Conservation (phyloP, 2,329 filamentous ascomycete genomes). For the Fusarium sp. region DNA sequence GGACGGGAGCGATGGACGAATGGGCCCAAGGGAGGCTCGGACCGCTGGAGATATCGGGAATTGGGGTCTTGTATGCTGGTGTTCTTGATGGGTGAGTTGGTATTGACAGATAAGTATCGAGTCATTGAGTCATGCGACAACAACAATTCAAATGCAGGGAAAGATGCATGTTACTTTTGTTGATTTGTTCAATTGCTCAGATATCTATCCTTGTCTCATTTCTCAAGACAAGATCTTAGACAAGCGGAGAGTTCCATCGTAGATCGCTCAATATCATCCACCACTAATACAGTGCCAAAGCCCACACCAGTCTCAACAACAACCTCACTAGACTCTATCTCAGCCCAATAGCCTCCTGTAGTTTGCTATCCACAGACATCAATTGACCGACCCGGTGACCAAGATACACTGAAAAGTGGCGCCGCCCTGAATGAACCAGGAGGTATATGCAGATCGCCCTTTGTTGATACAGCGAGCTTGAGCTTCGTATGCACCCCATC, state of each 20-base stretch:
- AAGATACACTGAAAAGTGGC: background rate
- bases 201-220: constrained; percentile 4
- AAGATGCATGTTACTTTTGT: background rate
- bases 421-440: constrained; percentile 1
- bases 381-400: background rate
- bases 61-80: background rate
- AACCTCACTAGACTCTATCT: background rate
- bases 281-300: background rate
- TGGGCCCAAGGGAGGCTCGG: constrained; percentile 5
- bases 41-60: constrained; percentile 3
- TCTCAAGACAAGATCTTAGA: constrained; percentile 14
- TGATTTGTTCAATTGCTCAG: background rate
- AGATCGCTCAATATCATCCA: background rate
- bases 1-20: background rate
- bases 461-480: background rate
- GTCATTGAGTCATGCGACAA: background rate
- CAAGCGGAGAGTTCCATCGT: background rate
- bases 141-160: background rate
- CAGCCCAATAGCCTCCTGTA: background rate
- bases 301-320: background rate
- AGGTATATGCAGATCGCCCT: constrained; percentile 1
- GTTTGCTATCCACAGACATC: background rate
- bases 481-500: background rate
- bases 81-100: background rate
- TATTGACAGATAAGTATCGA: background rate